These are phyloP conservation scores for Aspergillus clavatus DNA, from an alignment of 2,329 filamentous ascomycete genomes.

Conservation along the genomic window DNA sequence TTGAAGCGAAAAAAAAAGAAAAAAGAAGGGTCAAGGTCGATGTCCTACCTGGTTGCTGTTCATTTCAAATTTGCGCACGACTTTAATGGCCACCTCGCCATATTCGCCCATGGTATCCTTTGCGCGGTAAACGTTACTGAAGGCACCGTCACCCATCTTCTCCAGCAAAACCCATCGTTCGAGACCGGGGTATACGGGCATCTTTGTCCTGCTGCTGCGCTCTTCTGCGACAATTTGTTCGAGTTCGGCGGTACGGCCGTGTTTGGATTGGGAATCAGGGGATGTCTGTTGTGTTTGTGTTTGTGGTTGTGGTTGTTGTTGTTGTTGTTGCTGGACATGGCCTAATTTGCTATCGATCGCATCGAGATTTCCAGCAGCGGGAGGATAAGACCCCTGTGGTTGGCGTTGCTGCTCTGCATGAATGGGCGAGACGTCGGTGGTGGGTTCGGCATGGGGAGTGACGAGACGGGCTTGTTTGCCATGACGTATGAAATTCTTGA, in stretches of 20 bases:
- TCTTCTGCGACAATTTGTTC: conserved; percentile 88
- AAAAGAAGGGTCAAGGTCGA: conserved; percentile 22
- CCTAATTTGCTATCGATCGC: conserved; percentile 56
- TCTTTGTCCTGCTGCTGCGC: conserved; percentile 75
- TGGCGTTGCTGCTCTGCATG: conserved; percentile 60
- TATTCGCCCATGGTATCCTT: conserved; percentile 66
- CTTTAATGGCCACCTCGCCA: conserved; percentile 91
- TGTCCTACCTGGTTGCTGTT: conserved; percentile 95
- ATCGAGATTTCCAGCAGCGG: conserved; percentile 57
- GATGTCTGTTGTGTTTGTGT: conserved; percentile 24
- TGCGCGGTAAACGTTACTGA: conserved; percentile 96
- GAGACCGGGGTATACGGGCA: conserved; percentile 78
- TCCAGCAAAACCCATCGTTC: conserved; percentile 82
- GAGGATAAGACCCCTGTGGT: conserved; percentile 43
- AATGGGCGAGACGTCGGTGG: conserved; percentile 58
- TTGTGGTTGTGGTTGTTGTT: neutral
- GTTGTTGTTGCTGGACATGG: conserved; percentile 61
- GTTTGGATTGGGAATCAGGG: conserved; percentile 57
- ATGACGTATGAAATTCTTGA: conserved; percentile 98
- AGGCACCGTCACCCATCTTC: conserved; percentile 98
- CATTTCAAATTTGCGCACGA: conserved; percentile 98
- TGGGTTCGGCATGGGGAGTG: conserved; percentile 57
- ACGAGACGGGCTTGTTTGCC: conserved; percentile 84
- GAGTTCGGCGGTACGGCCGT: conserved; percentile 58
- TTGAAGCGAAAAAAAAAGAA: conserved; percentile 23